Evolutionary conservation across 352 stramenopile species (phyloP), one percentile per base, ranked within the genome.

Genomic region (Pythium aristosporum): DNA sequence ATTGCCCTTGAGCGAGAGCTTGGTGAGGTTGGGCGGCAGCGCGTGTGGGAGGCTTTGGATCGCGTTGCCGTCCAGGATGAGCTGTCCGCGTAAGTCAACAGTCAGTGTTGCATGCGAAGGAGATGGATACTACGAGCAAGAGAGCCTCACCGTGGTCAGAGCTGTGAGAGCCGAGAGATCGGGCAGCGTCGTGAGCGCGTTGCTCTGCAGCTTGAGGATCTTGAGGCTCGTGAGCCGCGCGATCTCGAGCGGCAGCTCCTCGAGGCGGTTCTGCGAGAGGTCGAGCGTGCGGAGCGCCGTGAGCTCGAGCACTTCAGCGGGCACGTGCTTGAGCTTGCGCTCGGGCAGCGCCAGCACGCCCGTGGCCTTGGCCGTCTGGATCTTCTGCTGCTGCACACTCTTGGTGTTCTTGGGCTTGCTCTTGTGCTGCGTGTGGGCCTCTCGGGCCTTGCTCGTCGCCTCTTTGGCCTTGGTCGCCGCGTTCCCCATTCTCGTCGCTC

Each of bases 371-470:
- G 87, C 87, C 0, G 68, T 72, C 32, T 82, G 71, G 41, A 95
- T 74, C 71, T 95, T 95, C 72, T 92, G 81, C 55, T 90, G 69
- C 71, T 91, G 80, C 30, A 94, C 80, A 54, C 63, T 78, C 55
- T 81, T 82, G 57, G 67, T 87, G 57, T 79, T 89, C 75, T 92
- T 95, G 28, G 87, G 85, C 70, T 92, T 91, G 74, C 82, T 89
- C 74, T 86, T 88, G 55, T 79, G 74, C 64, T 89, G 72, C 55
- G 82, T 65, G 51, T 82, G 82, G 25, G 80, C 84, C 57, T 91
- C 82, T 25, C 80, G 73, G 50, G 76, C 81, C 68, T 91, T 90
- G 30, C 56, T 79, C 13, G 80, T 77, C 5, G 76, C 74, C 61
- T 90, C 83, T 20, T 85, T 85, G 77, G 90, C 89, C 52, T 71